Evolutionary conservation across 352 stramenopile species (phyloP).

Genomic region (Phytophthora rubi): DNA sequence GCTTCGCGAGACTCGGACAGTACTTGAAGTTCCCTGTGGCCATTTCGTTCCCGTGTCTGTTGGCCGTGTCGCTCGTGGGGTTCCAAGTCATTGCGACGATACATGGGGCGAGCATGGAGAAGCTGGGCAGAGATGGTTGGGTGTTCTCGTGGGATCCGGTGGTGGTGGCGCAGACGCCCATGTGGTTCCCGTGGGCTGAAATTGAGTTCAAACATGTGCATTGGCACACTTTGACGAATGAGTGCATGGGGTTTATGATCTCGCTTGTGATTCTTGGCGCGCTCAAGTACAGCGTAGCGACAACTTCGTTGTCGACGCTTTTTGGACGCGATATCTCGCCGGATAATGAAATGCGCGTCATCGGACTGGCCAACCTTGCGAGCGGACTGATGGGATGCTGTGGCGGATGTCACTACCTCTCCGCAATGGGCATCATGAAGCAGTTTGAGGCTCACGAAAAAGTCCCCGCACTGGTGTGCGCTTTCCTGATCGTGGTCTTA

Average conservation of each 20-base stretch:
- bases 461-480: constrained; percentile 74
- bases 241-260: constrained; percentile 70
- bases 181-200: constrained; percentile 81
- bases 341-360: constrained; percentile 83
- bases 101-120: constrained; percentile 44
- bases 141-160: constrained; percentile 72
- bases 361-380: constrained; percentile 75
- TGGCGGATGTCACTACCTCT: constrained; percentile 82
- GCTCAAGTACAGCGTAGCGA: constrained; percentile 84
- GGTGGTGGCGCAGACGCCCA: constrained; percentile 69
- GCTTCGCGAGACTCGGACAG: constrained; percentile 59
- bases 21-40: constrained; percentile 69
- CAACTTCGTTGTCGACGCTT: constrained; percentile 80
- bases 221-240: constrained; percentile 62
- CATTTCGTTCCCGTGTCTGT: constrained; percentile 74
- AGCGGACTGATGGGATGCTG: constrained; percentile 73
- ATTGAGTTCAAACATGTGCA: constrained; percentile 67
- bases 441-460: constrained; percentile 84
- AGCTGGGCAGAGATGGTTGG: constrained; percentile 46
- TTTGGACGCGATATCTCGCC: constrained; percentile 82
- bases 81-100: constrained; percentile 60
- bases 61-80: constrained; percentile 60
- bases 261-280: constrained; percentile 77
- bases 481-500: constrained; percentile 55
- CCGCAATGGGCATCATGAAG: constrained; percentile 87